phyloP scores from a whole-genome alignment of 306 rosid species.

The Carpinus fangiana region DNA sequence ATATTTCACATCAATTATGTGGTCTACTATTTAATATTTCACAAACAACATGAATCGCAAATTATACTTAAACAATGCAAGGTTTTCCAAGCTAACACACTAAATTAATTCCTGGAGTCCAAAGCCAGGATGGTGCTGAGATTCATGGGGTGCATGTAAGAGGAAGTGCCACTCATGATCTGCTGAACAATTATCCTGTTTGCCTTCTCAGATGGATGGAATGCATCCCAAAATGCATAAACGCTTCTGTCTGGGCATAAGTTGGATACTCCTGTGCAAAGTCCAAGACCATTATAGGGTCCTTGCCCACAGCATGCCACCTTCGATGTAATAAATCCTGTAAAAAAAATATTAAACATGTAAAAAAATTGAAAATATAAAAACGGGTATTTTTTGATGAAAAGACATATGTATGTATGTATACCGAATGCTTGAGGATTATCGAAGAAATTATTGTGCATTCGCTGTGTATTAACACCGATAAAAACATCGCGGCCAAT shows the following conservation, averaged over 20 bases:
- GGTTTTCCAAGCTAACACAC: too few species aligned
- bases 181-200: slow-evolving; percentile 38
- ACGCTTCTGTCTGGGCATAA: slow-evolving; percentile 57
- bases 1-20: too few species aligned
- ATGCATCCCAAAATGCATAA: slow-evolving; percentile 84
- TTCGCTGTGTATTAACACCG: slow-evolving; percentile 52
- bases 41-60: too few species aligned
- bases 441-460: slow-evolving; percentile 66
- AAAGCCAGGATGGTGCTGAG: slow-evolving; percentile 74
- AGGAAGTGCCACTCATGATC: slow-evolving; percentile 43
- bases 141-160: slow-evolving; percentile 80
- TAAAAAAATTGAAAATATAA: too few species aligned
- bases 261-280: slow-evolving; percentile 60
- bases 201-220: slow-evolving; percentile 73
- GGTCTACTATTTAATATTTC: too few species aligned
- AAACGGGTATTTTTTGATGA: too few species aligned
- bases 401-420: too few species aligned
- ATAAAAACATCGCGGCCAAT: slow-evolving; percentile 50
- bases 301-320: slow-evolving; percentile 92
- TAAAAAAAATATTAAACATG: too few species aligned
- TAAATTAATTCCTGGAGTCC: slow-evolving; percentile 38
- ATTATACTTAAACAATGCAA: too few species aligned
- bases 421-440: slow-evolving; percentile 65
- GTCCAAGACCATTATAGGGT: slow-evolving; percentile 65
- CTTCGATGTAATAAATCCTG: slow-evolving; percentile 53